phyloP scores from a whole-genome alignment of 352 stramenopile genomes.

The Elongisporangium prolatum region DNA sequence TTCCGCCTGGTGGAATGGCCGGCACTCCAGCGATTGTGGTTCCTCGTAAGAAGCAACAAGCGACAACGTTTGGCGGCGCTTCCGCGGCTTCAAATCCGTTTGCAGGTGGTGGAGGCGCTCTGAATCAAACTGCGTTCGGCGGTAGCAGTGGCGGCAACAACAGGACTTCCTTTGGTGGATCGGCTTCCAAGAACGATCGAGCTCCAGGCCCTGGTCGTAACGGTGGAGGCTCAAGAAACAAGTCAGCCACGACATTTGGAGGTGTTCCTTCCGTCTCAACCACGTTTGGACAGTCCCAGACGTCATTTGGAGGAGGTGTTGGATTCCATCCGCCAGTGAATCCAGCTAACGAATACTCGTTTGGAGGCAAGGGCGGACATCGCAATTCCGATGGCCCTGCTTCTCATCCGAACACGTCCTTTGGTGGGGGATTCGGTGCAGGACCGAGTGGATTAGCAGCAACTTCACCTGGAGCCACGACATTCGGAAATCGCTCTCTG shows the following conservation, averaged over 20 bases:
- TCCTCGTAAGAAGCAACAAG: background rate
- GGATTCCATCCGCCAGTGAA: background rate
- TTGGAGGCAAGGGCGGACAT: background rate
- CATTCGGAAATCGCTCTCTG: background rate
- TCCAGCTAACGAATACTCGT: background rate
- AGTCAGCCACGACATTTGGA: conserved; percentile 15
- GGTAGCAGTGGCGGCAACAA: background rate
- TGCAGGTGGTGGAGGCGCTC: conserved; percentile 9
- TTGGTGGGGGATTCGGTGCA: background rate
- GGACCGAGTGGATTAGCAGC: background rate
- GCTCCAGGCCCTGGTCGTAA: background rate
- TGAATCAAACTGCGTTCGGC: conserved; percentile 11
- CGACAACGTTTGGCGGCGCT: conserved; percentile 7
- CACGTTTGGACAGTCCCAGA: background rate
- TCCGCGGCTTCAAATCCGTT: conserved; percentile 16
- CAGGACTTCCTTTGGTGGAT: conserved; percentile 22
- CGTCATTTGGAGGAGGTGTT: background rate
- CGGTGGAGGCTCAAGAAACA: background rate
- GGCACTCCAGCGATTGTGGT: conserved; percentile 3
- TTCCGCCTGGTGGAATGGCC: conserved; percentile 20
- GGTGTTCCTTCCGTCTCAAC: background rate
- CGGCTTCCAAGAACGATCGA: conserved; percentile 2
- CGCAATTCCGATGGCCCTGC: background rate
- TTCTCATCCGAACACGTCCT: background rate
- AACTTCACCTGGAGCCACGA: background rate